Conservation (phyloP, 495 filamentous ascomycete species). For the Schizothecium vesticola region DNA sequence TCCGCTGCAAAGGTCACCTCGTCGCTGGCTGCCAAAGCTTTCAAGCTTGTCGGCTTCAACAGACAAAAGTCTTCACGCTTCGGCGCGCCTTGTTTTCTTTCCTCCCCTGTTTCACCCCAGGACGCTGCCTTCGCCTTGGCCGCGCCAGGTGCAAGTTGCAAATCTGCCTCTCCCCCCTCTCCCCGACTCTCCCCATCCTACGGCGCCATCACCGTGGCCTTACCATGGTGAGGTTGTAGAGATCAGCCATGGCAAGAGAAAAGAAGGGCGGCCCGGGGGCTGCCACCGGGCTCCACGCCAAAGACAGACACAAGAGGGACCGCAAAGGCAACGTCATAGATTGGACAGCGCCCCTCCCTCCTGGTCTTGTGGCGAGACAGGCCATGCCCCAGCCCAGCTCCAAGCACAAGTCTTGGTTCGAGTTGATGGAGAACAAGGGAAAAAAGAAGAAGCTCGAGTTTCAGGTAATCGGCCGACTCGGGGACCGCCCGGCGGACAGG, state of each 20-base stretch:
- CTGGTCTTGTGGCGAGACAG: conserved; percentile 25
- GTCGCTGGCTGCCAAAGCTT: conserved; percentile 9
- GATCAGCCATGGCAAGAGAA: conserved; percentile 27
- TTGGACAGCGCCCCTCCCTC: conserved; percentile 29
- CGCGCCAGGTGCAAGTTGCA: background rate
- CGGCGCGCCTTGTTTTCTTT: conserved; percentile 3
- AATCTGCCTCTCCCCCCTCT: background rate
- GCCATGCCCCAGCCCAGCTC: conserved; percentile 33
- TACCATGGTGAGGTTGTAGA: conserved; percentile 12
- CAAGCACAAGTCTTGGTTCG: conserved; percentile 50
- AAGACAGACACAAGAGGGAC: conserved; percentile 31
- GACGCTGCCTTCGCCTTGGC: background rate
- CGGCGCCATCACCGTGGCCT: background rate
- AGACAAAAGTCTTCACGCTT: background rate
- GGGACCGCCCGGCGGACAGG: background rate
- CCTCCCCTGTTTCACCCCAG: background rate
- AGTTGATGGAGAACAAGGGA: conserved; percentile 50
- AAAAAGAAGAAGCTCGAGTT: conserved; percentile 53
- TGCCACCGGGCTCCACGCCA: conserved; percentile 25
- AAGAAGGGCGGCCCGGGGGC: conserved; percentile 22
- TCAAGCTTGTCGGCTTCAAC: conserved; percentile 3
- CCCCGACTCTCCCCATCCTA: background rate
- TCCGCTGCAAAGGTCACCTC: background rate
- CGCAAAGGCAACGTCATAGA: conserved; percentile 24
- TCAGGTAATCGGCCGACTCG: conserved; percentile 31